Evolutionary conservation across 1,284 basidiomycete genomes (phyloP), one percentile per base, ranked within the genome.

Genomic region (Agroathelia rolfsii): DNA sequence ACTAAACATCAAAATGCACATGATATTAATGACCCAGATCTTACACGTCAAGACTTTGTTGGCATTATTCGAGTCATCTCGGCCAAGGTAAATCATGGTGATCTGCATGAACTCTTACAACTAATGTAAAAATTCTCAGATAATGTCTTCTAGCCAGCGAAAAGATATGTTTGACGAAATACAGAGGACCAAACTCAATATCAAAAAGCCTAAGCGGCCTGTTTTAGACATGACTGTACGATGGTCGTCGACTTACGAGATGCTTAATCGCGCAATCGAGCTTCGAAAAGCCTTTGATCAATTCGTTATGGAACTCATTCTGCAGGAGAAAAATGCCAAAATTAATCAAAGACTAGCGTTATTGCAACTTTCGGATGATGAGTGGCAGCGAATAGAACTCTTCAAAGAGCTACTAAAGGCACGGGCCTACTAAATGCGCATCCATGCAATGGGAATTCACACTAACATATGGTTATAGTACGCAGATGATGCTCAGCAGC

Each of bases 171-270:
- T 55, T 28, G 31, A 35, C 4, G 34, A 41, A 3, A 34, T 59
- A 12, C 56, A 60, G 28, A 21, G 10, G 9, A 25, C 16, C 1
- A 12, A 34, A 5, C 22, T 24, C 5, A 34, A 24, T 6, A 33
- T 20, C n/a, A 24, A 18, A 5, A 32, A 23, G 9, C 32, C 46
- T 12, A 37, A 33, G 2, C 47, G 46, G 14, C 41, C 56, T 3
- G 40, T 61, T 2, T 42, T 62, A 17, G 56, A 64, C 35, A 65
- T 62, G 59, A 47, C 44, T 14, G 51, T 65, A 23, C 43, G 53
- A 1, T 66, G 61, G 62, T 64, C 56, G 2, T 63, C 60, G 16
- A 62, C 52, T 3, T 59, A 49, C 39, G 16, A 45, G 0, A 64
- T 66, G 62, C 41, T 61, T 0, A 18, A 51, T 8, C 48, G 48